phyloP scores from a whole-genome alignment of 345 rosid species.

The Hypericum perforatum region DNA sequence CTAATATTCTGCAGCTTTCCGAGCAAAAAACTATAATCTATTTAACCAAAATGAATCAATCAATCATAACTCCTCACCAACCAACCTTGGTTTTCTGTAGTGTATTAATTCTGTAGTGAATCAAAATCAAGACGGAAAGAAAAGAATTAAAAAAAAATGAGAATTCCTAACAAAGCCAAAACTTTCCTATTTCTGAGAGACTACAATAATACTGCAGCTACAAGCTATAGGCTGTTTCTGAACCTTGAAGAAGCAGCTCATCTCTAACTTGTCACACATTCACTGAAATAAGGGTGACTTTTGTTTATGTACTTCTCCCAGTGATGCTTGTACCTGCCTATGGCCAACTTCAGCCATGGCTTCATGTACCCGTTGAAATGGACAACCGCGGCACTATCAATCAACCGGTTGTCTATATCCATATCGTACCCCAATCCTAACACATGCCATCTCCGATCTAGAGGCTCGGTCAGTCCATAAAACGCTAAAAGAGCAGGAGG shows the following conservation, averaged over 20 bases:
- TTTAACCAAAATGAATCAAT: too few relatives aligned
- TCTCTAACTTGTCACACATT: constrained; percentile 54
- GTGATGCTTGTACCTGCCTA: constrained; percentile 71
- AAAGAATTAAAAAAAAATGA: background rate
- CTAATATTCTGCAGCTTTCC: too few relatives aligned
- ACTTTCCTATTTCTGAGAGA: constrained; percentile 33
- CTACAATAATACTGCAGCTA: constrained; percentile 21
- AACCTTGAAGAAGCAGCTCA: constrained; percentile 16
- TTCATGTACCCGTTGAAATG: constrained; percentile 95
- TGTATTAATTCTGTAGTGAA: constrained; percentile 31
- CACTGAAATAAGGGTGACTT: constrained; percentile 61
- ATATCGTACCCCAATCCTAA: constrained; percentile 86
- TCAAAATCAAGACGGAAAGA: background rate
- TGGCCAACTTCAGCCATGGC: constrained; percentile 87
- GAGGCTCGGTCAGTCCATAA: constrained; percentile 92
- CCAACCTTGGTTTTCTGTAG: constrained; percentile 17
- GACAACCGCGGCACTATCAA: constrained; percentile 84
- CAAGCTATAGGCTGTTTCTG: constrained; percentile 1
- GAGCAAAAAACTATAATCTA: too few relatives aligned
- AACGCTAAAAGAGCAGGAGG: constrained; percentile 87
- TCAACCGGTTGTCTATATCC: constrained; percentile 78
- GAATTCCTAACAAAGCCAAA: constrained; percentile 33
- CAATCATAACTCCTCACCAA: constrained; percentile 18
- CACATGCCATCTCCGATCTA: constrained; percentile 97
- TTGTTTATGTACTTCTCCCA: constrained; percentile 84